Conservation (phyloP, 306 rosid genomes). For the Carpinus fangiana region DNA sequence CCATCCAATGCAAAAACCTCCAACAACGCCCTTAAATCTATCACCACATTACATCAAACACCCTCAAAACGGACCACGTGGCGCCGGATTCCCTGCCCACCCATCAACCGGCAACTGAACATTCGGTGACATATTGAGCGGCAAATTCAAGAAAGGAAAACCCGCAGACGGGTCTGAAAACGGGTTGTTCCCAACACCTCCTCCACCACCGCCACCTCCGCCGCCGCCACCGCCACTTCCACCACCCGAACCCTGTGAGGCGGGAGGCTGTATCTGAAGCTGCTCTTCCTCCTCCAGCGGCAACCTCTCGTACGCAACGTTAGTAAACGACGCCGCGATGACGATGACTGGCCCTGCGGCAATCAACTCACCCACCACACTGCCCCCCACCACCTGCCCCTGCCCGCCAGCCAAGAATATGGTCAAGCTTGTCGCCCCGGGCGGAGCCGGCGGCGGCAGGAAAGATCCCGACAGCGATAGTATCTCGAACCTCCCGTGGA, state of each 20-base stretch:
- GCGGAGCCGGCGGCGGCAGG: constrained; percentile 91
- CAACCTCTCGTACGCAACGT: constrained; percentile 82
- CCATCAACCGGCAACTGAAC: constrained; percentile 74
- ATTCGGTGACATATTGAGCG: constrained; percentile 81
- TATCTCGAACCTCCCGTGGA: constrained; percentile 91
- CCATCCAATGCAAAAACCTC: constrained; percentile 24
- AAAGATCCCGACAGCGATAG: constrained; percentile 78
- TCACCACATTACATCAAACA: background rate
- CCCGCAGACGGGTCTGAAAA: constrained; percentile 70
- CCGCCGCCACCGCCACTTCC: constrained; percentile 11
- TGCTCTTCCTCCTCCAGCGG: constrained; percentile 76
- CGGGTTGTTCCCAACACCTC: constrained; percentile 33
- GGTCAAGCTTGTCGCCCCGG: constrained; percentile 79
- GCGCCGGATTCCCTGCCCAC: constrained; percentile 52
- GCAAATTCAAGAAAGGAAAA: constrained; percentile 78
- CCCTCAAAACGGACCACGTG: constrained; percentile 46
- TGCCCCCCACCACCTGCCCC: constrained; percentile 90
- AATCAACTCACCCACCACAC: constrained; percentile 81
- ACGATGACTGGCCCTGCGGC: constrained; percentile 84
- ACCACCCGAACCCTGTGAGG: constrained; percentile 44
- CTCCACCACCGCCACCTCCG: constrained; percentile 15
- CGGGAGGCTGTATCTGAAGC: constrained; percentile 51
- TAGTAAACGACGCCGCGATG: constrained; percentile 79
- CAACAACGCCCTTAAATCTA: background rate
- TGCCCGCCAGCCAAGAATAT: constrained; percentile 75